A percentile compares a stretch with the other conserved stretches of the same genome.
Evolutionary conservation across 2,329 filamentous ascomycete species (phyloP).

Genomic region (Colletotrichum aenigma): DNA sequence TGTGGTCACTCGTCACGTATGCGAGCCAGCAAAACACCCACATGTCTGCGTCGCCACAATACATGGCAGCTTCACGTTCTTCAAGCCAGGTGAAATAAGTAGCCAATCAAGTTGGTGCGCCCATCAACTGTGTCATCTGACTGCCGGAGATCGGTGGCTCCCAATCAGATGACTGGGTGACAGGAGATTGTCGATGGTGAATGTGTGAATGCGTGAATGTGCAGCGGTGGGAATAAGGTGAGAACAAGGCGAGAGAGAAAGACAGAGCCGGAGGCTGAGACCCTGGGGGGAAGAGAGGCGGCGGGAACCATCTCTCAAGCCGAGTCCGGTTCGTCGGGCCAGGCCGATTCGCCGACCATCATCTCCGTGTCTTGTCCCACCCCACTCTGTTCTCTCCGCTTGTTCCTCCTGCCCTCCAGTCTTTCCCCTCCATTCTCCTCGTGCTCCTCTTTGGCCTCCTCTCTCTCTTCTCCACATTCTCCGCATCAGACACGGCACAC

Average conservation of each 20-base stretch:
- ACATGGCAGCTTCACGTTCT: background rate
- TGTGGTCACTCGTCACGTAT: background rate
- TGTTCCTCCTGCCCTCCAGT: background rate
- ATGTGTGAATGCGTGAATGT: background rate
- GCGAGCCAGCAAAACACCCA: background rate
- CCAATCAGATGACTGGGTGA: background rate
- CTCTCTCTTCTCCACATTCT: constrained; percentile 13
- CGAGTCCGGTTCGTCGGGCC: background rate
- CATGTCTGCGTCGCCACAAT: background rate
- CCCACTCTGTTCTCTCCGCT: background rate
- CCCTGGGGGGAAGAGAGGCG: background rate
- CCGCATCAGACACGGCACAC: constrained; percentile 14
- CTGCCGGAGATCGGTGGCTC: background rate
- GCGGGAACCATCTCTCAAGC: background rate
- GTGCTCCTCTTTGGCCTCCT: background rate
- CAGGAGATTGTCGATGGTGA: background rate
- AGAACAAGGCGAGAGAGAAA: background rate
- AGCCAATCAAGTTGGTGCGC: background rate
- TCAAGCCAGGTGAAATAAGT: background rate
- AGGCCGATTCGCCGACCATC: background rate
- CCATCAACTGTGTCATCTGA: background rate
- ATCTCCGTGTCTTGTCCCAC: background rate
- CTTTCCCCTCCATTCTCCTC: background rate
- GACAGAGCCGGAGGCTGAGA: background rate
- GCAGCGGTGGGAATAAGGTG: background rate